Evolutionary conservation across 2,329 filamentous ascomycete genomes (phyloP).

Genomic region (Fusarium marasasianum): DNA sequence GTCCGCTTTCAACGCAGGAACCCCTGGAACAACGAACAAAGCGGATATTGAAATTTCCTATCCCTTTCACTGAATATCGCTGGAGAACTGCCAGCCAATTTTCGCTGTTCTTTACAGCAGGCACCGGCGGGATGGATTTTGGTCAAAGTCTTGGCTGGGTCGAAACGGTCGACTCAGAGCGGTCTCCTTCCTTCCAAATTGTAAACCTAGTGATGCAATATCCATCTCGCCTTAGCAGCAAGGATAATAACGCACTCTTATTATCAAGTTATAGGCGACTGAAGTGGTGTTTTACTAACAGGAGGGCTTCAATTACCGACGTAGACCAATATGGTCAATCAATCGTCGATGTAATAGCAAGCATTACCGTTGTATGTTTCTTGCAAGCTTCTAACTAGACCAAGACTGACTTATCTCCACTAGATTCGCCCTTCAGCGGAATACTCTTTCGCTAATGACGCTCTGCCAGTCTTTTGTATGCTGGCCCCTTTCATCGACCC

Average conservation of each 20-base stretch:
- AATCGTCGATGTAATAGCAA: not conserved
- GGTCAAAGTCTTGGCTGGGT: not conserved
- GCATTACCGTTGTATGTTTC: rapidly evolving
- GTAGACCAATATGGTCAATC: rapidly evolving
- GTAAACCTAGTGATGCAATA: no score
- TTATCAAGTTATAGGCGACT: rapidly evolving
- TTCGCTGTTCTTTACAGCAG: not conserved
- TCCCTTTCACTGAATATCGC: rapidly evolving
- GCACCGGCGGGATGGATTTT: rapidly evolving
- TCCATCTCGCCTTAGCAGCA: no score
- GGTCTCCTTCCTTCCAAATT: not conserved
- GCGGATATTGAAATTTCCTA: rapidly evolving
- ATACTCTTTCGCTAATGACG: no score
- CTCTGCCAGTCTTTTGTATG: not conserved
- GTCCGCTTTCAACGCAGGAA: not conserved
- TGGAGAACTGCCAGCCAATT: not conserved
- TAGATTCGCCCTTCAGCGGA: no score
- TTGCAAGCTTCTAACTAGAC: rapidly evolving
- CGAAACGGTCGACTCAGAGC: rapidly evolving
- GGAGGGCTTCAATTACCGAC: not conserved
- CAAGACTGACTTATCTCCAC: rapidly evolving
- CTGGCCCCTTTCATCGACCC: not conserved
- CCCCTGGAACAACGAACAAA: not conserved
- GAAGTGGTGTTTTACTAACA: not conserved
- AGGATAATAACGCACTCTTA: not conserved